Percentiles rank a stretch among this genome's conserved stretches.
Evolutionary conservation across 2,329 filamentous ascomycete genomes (phyloP).

Genomic region (Cadophora malorum): DNA sequence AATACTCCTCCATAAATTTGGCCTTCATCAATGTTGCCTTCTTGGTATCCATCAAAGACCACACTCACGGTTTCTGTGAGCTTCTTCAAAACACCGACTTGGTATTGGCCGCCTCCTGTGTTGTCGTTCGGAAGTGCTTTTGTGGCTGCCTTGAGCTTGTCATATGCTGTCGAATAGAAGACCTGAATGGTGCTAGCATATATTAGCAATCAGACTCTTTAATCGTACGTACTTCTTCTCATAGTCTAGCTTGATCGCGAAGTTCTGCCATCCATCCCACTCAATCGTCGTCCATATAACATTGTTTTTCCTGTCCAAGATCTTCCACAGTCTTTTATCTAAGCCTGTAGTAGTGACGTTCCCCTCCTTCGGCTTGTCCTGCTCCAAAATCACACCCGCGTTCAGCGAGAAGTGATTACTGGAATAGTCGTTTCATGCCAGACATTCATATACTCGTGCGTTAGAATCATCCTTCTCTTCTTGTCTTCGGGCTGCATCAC

Average conservation of each 20-base stretch:
- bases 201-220: background rate
- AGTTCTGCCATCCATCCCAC: slow-evolving; percentile 61
- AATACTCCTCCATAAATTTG: slow-evolving; percentile 60
- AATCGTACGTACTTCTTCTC: slow-evolving; percentile 53
- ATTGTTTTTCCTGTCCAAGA: slow-evolving; percentile 40
- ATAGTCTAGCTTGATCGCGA: slow-evolving; percentile 63
- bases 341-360: slow-evolving; percentile 50
- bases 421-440: slow-evolving; percentile 57
- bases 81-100: slow-evolving; percentile 68
- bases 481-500: slow-evolving; percentile 55
- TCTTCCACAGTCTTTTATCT: slow-evolving; percentile 30
- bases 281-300: slow-evolving; percentile 54
- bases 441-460: slow-evolving; percentile 65
- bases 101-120: slow-evolving; percentile 63
- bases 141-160: slow-evolving; percentile 54
- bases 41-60: slow-evolving; percentile 55
- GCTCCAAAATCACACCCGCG: slow-evolving; percentile 58
- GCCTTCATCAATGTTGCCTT: slow-evolving; percentile 56
- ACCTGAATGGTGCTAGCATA: slow-evolving; percentile 57
- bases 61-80: slow-evolving; percentile 52
- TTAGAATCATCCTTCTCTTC: slow-evolving; percentile 60
- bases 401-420: slow-evolving; percentile 62
- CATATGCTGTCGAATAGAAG: slow-evolving; percentile 59
- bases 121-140: slow-evolving; percentile 56
- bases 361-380: slow-evolving; percentile 46